Percentiles rank a stretch among this genome's conserved stretches.
Conservation (phyloP, 345 rosid species). For the Gossypium arboreum region DNA sequence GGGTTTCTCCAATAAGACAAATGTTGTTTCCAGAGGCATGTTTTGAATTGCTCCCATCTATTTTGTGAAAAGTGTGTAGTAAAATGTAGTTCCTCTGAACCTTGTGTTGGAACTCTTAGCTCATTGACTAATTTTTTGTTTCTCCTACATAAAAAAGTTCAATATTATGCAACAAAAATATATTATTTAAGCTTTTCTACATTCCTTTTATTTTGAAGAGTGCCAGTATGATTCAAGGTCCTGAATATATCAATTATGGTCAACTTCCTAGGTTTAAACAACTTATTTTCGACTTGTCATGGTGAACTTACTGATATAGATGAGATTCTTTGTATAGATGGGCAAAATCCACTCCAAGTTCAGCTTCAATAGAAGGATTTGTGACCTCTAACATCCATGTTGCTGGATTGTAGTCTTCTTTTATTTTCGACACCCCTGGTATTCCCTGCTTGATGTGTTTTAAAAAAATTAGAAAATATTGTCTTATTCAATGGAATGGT, state of each 20-base stretch:
- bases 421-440: slow-evolving; percentile 35
- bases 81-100: slow-evolving; percentile 27
- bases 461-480: not conserved
- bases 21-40: slow-evolving; percentile 61
- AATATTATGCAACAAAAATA: not conserved
- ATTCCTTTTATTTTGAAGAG: not conserved
- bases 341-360: slow-evolving; percentile 31
- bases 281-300: slow-evolving; percentile 9
- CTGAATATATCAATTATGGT: not conserved
- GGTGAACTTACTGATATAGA: slow-evolving; percentile 23
- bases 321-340: slow-evolving; percentile 29
- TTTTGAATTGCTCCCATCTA: slow-evolving; percentile 43
- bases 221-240: not conserved
- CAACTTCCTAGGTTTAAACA: not conserved
- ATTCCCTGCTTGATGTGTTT: slow-evolving; percentile 9
- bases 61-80: slow-evolving; percentile 36
- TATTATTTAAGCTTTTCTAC: not conserved
- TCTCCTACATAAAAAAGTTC: slow-evolving; percentile 5
- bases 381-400: slow-evolving; percentile 54
- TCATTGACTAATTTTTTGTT: slow-evolving; percentile 18
- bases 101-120: slow-evolving; percentile 27
- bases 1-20: slow-evolving; percentile 63
- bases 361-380: slow-evolving; percentile 27
- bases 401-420: slow-evolving; percentile 44
- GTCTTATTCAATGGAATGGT: not conserved